These are phyloP conservation scores for Starmerella vaccinii DNA, from an alignment of 805 yeast genomes.

Conservation along the genomic window DNA sequence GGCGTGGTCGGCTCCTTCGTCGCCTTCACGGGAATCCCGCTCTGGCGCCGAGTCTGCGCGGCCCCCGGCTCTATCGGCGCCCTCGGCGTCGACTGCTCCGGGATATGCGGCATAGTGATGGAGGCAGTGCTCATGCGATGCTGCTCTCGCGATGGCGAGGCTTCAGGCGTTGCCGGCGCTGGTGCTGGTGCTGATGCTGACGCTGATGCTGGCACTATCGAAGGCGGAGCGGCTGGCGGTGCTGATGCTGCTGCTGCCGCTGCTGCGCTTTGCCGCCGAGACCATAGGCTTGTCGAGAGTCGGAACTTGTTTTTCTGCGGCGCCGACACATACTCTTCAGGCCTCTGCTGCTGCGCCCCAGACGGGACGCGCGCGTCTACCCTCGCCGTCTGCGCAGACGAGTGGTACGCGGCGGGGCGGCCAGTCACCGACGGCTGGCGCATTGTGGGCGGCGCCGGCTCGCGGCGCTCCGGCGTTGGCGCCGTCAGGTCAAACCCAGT, in stretches of 20 bases:
- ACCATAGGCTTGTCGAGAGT: conserved; percentile 9
- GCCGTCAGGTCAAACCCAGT: conserved; percentile 2
- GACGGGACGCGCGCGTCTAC: background rate
- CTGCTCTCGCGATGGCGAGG: conserved; percentile 4
- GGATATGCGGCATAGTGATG: background rate
- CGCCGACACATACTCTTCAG: too few species aligned
- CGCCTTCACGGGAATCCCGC: conserved; percentile 19
- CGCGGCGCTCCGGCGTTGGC: conserved; percentile 10
- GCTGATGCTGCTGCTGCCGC: background rate
- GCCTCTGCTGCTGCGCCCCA: background rate
- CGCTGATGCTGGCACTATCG: background rate
- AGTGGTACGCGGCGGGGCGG: background rate
- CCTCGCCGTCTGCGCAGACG: background rate
- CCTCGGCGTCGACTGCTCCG: conserved; percentile 3
- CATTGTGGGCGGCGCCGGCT: conserved; percentile 10
- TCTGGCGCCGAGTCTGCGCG: conserved; percentile 11
- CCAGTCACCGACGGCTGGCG: conserved; percentile 2
- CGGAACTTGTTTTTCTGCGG: conserved; percentile 8
- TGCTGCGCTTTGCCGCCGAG: background rate
- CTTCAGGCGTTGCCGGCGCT: background rate
- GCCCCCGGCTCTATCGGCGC: conserved; percentile 3
- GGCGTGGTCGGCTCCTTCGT: conserved; percentile 23
- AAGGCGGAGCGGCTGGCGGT: too few species aligned
- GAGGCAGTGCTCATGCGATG: background rate
- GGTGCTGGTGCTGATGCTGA: background rate